phyloP scores from a whole-genome alignment of 192 early-diverging fungal genomes.

The Geranomyces michiganensis region DNA sequence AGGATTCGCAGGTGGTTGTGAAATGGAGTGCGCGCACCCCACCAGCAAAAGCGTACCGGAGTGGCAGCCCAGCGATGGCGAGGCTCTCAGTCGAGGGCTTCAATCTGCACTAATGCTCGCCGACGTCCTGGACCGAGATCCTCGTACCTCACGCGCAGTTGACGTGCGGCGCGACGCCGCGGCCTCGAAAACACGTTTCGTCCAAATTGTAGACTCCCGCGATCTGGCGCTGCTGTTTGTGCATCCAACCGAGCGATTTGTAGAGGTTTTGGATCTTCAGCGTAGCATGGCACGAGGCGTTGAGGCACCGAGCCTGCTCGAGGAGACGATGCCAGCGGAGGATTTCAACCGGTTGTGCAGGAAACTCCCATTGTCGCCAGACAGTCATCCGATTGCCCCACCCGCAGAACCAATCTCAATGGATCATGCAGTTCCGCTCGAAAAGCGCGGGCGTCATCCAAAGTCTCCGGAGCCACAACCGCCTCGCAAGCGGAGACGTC shows the following conservation, averaged over 20 bases:
- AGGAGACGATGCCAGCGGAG: not conserved
- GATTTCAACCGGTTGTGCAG: conserved; percentile 5
- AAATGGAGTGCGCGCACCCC: no score
- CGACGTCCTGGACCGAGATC: not conserved
- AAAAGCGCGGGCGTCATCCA: not conserved
- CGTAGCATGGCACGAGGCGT: not conserved
- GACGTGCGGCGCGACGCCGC: not conserved
- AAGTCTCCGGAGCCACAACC: not conserved
- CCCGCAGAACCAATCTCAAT: no score
- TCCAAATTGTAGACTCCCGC: conserved; percentile 6
- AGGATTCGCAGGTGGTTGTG: no score
- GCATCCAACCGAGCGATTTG: not conserved
- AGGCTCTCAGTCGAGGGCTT: not conserved
- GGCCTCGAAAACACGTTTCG: conserved; percentile 11
- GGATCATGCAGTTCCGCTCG: no score
- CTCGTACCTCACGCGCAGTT: conserved; percentile 7
- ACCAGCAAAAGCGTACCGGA: no score
- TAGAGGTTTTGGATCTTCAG: not conserved
- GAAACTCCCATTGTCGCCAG: not conserved
- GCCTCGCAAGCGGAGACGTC: not conserved
- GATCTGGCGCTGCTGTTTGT: conserved; percentile 16
- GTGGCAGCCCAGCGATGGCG: not conserved
- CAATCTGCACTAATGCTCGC: not conserved
- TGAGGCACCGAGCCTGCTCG: not conserved
- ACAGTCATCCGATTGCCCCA: no score